Evolutionary conservation across 116 monocot genomes (phyloP), one percentile per base, ranked within the genome.

Genomic region (Papilionanthe hybrid): DNA sequence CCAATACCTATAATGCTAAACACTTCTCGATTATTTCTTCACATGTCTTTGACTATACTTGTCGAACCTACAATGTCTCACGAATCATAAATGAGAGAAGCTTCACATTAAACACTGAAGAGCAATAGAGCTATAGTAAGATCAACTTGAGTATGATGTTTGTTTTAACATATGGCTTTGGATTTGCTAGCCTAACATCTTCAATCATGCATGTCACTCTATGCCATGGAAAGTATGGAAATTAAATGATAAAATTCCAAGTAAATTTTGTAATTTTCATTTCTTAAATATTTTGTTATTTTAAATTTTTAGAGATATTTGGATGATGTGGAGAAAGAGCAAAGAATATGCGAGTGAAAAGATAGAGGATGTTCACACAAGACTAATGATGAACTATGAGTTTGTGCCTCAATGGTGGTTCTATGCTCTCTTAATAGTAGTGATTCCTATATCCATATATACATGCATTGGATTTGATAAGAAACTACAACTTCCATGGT

Each of bases 311-410:
- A 77, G 72, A 17, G 30, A 69, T 5, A 76, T 81, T 1, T 86
- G 81, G 89, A 42, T 55, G 5, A 17, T 78, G n/a, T 89, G 84
- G 86, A 22, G 72, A 32, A 55, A 75, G 37, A 68, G 83, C 6
- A 44, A 79, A 22, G 55, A 78, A 32, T 41, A 41, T 44, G 73
- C 79, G 17, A 75, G 77, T 15, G 43, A 81, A 25, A 86, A 81
- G 44, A 42, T 63, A 6, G 78, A 79, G 25, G 88, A 88, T 45
- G 89, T 89, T 9, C 89, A 89, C 57, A 83, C 86, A 4, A 89
- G 89, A 48, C 41, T 89, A 41, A 89, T 89, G 89, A 89, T 81
- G 78, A 89, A 89, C 77, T 89, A 89, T 68, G 83, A 83, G 55
- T 43, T 76, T 7, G 89, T 89, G 0, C 86, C 89, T 0, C 83